phyloP scores from a whole-genome alignment of 1,139 yeast species.

The Scheffersomyces insectosa region DNA sequence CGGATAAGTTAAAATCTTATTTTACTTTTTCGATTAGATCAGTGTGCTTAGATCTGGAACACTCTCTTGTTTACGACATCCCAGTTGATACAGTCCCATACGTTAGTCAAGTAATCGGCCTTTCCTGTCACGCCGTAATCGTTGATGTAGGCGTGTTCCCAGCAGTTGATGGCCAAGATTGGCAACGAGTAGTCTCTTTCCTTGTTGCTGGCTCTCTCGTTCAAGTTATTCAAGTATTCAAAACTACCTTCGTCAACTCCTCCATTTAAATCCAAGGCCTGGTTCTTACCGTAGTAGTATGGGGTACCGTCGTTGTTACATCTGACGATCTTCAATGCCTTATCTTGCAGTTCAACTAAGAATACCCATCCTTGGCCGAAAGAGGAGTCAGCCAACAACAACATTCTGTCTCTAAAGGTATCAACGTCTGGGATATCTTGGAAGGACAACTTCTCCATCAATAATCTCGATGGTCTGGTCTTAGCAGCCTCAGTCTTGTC shows the following conservation, averaged over 20 bases:
- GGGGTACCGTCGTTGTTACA: slow-evolving; percentile 92
- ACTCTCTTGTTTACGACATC: slow-evolving; percentile 69
- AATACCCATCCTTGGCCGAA: slow-evolving; percentile 89
- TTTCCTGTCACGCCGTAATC: slow-evolving; percentile 86
- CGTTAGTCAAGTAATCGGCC: slow-evolving; percentile 68
- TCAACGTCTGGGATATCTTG: slow-evolving; percentile 46
- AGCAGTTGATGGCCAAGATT: slow-evolving; percentile 72
- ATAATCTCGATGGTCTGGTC: slow-evolving; percentile 50
- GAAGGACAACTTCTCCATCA: slow-evolving; percentile 44
- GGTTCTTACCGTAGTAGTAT: slow-evolving; percentile 73
- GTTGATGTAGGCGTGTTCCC: slow-evolving; percentile 83
- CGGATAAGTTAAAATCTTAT: no score
- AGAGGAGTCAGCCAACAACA: slow-evolving; percentile 54
- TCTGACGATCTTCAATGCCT: slow-evolving; percentile 61
- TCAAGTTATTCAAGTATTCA: slow-evolving; percentile 46
- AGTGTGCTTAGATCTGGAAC: slow-evolving; percentile 33
- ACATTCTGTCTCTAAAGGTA: slow-evolving; percentile 52
- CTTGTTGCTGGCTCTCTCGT: slow-evolving; percentile 42
- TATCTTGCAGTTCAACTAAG: slow-evolving; percentile 72
- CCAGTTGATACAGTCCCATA: slow-evolving; percentile 88
- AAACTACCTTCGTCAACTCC: slow-evolving; percentile 59
- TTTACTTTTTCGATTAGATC: no score
- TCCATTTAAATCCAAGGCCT: slow-evolving; percentile 73
- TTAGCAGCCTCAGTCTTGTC: slow-evolving; percentile 30
- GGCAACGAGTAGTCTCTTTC: slow-evolving; percentile 75